Evolutionary conservation across 163 green algal species (phyloP), one percentile per base, ranked within the genome.

Genomic region (Chlorella variabilis): DNA sequence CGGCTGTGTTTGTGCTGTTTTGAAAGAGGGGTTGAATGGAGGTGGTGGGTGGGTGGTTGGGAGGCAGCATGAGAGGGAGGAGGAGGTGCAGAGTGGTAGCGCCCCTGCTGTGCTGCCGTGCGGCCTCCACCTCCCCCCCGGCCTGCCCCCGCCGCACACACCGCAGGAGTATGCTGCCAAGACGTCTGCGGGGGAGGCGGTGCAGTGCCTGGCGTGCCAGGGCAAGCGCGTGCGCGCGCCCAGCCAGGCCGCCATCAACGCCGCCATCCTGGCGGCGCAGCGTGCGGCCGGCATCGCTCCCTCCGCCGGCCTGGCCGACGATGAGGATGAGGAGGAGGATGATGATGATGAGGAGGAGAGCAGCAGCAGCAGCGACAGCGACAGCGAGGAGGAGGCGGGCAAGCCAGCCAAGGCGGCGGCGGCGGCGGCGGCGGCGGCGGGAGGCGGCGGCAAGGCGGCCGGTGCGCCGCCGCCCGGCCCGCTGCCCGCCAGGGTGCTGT

Each of bases 191-290:
- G 74, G 74, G 33, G 38, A 71, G 17, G n/a, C 18, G n/a, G 56
- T 71, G 15, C 15, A 45, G 74, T 80, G 74, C 58, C 74, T 80
- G 39, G 77, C 63, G 18, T 87, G 83, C 62, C 68, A 83, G 54
- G 83, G 83, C 56, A 82, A 87, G 77, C 77, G 80, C 33, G 67
- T 89, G 45, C 80, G 84, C 9, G 39, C 75, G 4, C 84, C 84
- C 51, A 81, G 48, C 59, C 62, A 84, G 66, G 75, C 75, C 27
- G 75, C 75, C 25, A 84, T 89, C 75, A 51, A 81, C 15, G 59
- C 66, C 8, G 84, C 84, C 8, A 85, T 89, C 27, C n/a, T 54
- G 39, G 67, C 75, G 21, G 84, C 84, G 17, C 33, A 83, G 34
- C 71, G 61, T 2, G 49, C 56, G 1, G 73, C 49, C 0, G 63